phyloP scores from a whole-genome alignment of 768 basidiomycete species.

The Mycena epipterygia region DNA sequence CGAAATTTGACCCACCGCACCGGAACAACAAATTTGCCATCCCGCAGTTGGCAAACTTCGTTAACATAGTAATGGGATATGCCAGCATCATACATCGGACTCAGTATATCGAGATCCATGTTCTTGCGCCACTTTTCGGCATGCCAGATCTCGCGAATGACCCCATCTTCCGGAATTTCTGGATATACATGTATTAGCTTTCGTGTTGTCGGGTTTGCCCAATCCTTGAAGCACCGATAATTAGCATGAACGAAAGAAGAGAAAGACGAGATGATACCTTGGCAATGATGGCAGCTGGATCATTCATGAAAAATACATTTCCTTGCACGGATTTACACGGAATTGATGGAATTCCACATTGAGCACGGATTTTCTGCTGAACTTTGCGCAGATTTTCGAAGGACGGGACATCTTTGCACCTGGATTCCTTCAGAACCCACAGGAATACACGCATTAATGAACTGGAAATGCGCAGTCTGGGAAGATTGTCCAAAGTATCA shows the following conservation, averaged over 20 bases:
- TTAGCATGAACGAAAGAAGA: neutral
- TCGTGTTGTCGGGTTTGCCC: neutral
- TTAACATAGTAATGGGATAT: conserved; percentile 17
- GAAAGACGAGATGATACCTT: neutral
- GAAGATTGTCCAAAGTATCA: conserved; percentile 26
- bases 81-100: conserved; percentile 24
- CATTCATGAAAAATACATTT: conserved; percentile 28
- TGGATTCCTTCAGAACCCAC: conserved; percentile 18
- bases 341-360: conserved; percentile 16
- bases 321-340: conserved; percentile 10
- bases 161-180: conserved; percentile 3
- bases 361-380: conserved; percentile 14
- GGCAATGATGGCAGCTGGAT: conserved; percentile 19
- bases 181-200: conserved; percentile 10
- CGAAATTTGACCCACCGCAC: conserved; percentile 19
- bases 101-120: conserved; percentile 11
- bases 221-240: neutral
- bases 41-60: conserved; percentile 1
- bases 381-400: conserved; percentile 10
- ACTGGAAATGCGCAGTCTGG: conserved; percentile 13
- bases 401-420: conserved; percentile 21
- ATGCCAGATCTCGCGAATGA: conserved; percentile 17
- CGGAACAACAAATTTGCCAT: conserved; percentile 10
- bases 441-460: conserved; percentile 22
- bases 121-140: conserved; percentile 10